Base-by-base conservation (phyloP, 108 stramenopile genomes). In the Pelagomonas calceolata region DNA sequence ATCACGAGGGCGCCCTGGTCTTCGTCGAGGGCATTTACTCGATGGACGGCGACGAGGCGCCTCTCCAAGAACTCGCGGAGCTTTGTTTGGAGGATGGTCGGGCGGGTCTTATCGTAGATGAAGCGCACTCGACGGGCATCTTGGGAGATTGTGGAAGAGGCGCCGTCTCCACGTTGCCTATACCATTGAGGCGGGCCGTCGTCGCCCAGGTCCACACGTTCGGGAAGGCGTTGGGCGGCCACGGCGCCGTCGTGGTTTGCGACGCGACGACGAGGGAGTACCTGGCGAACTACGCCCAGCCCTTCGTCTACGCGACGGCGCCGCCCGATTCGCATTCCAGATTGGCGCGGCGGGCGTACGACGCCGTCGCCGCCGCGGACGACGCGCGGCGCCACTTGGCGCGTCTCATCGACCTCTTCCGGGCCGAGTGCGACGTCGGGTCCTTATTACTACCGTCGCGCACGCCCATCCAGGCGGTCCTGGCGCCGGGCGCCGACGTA, bases 11-110 rank as follows among this genome's bases (percentile, higher is more conserved):
- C 36, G 65, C 81, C 18, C 66, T 98, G 51, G 82, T 98, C 43
- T 89, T 90, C 7, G 89, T 96, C 12, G 97, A 98, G 80, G 91
- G 90, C 75, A 89, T 96, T 30, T 98, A 98, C 78, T 92, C 91
- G 69, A 98, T 98, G 97, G 95, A 96, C 83, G 97, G 97, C 30
- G 94, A 95, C 72, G 68, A 88, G 36, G 95, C 95, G 43, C 95
- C 95, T 39, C 81, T 98, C 65, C 43, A 71, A 67, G 75, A 86
- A 15, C 85, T 95, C 29, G 73, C 90, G 0, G 83, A 89, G 65
- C 26, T 88, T 36, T 87, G 88, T 39, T 44, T 78, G 10, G 63
- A 79, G 34, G 85, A 72, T 34, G 81, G 87, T 15, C 88, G 89
- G 31, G 75, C 69, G 30, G 67, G 51, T 39, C 86, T 92, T 21